These are phyloP conservation scores for Astrocystis sublimbata DNA, from an alignment of 495 filamentous ascomycete species.

Conservation along the genomic window DNA sequence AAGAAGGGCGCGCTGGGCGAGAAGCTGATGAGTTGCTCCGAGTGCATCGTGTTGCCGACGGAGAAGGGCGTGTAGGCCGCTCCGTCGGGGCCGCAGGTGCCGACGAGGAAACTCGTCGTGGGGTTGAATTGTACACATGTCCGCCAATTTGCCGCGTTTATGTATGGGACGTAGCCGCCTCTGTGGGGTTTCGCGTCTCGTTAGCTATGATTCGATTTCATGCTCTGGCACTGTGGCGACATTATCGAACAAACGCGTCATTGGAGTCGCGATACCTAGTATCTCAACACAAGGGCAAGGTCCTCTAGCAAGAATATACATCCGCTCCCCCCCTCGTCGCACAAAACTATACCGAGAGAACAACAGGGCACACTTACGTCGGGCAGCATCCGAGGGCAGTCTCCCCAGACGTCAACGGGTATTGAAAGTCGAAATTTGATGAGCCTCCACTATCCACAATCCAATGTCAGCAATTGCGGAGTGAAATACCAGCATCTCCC, in stretches of 20 bases:
- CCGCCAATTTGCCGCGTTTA: slow-evolving; percentile 20
- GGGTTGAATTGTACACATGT: slow-evolving; percentile 26
- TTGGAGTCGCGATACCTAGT: background rate
- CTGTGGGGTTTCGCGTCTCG: background rate
- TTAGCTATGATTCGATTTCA: background rate
- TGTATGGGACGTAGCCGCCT: slow-evolving; percentile 5
- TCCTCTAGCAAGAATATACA: background rate
- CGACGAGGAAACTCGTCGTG: slow-evolving; percentile 17
- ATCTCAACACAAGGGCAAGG: background rate
- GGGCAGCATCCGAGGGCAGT: slow-evolving; percentile 39
- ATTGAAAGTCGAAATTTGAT: slow-evolving; percentile 28
- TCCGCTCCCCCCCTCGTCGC: background rate
- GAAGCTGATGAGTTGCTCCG: background rate
- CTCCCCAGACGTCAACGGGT: slow-evolving; percentile 25
- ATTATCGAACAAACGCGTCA: background rate
- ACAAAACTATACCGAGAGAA: background rate
- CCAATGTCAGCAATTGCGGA: background rate
- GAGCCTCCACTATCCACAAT: slow-evolving; percentile 11
- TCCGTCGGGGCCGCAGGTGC: background rate
- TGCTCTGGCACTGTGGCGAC: background rate
- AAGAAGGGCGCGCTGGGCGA: slow-evolving; percentile 35
- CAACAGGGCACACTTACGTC: slow-evolving; percentile 11
- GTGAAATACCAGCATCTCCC: too few relatives aligned
- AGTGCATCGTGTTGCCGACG: background rate
- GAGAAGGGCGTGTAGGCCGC: slow-evolving; percentile 12